Conservation (phyloP, 2,329 filamentous ascomycete species). For the Fusarium poae region DNA sequence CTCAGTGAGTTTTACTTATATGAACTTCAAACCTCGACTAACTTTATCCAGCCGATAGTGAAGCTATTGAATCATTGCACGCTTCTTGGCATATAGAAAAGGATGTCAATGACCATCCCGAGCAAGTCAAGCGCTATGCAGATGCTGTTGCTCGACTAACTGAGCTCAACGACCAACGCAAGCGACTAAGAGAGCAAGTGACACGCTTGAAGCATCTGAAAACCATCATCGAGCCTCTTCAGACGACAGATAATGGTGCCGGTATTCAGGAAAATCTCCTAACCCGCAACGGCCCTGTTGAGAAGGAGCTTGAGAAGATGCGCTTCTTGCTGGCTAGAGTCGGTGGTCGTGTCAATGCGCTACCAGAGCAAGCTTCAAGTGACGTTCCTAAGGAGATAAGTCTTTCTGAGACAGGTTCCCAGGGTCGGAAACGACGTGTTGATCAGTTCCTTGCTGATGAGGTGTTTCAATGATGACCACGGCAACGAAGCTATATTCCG, state of each 20-base stretch:
- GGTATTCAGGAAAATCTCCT: conserved; percentile 75
- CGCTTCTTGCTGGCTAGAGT: conserved; percentile 72
- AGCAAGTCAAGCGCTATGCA: conserved; percentile 65
- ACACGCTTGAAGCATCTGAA: conserved; percentile 64
- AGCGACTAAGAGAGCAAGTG: conserved; percentile 55
- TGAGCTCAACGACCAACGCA: conserved; percentile 60
- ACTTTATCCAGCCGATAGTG: conserved; percentile 54
- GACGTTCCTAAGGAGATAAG: conserved; percentile 10
- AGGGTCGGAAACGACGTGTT: conserved; percentile 45
- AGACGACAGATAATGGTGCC: conserved; percentile 49
- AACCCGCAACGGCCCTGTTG: conserved; percentile 73
- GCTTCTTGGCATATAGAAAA: conserved; percentile 60
- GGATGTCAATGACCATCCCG: conserved; percentile 55
- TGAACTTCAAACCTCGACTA: not conserved
- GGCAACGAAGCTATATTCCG: not conserved
- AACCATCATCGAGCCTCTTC: conserved; percentile 61
- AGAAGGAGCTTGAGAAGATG: conserved; percentile 75
- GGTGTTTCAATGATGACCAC: conserved; percentile 44
- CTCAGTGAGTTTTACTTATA: conserved; percentile 54
- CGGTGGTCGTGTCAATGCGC: conserved; percentile 62
- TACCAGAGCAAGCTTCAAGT: conserved; percentile 31
- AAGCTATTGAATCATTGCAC: conserved; percentile 62
- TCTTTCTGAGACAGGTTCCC: conserved; percentile 25
- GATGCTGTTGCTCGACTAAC: conserved; percentile 64
- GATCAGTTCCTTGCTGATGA: conserved; percentile 47